Evolutionary conservation across 441 rosid genomes (phyloP), one percentile per base, ranked within the genome.

Genomic region (Corymbia calophylla): DNA sequence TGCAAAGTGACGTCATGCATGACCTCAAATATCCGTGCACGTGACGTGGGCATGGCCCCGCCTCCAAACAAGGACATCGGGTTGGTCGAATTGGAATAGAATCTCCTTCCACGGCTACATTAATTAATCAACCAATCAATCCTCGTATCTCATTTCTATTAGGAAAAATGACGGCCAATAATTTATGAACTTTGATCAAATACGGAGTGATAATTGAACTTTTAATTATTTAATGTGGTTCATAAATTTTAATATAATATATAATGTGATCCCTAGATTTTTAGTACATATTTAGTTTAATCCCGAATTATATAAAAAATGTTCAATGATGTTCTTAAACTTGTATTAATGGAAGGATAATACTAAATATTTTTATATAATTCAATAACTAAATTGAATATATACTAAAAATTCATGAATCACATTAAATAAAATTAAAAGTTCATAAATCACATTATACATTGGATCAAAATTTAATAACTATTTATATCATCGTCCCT

Each of bases 391-490:
- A 0, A 6, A 16, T 62, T 62, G 8, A 62, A 29, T 8, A 62
- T 29, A 16, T n/a, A 9, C n/a, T 53, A 0, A 53, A 53, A 53
- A 3, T 53, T 53, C 6, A 53, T 4, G 0, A 2, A 53, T 2
- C 15, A 14, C 14, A 53, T 53, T 53, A 12, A n/a, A n/a, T n/a
- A 39, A 53, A 53, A 53, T 53, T 53, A 0, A 53, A 53, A 53
- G 6, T 53, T 53, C 6, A 53, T 4, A 2, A 2, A 53, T 2
- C 15, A 14, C 14, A 53, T 53, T 53, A 12, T 0, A 29, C 0
- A 29, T 62, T 62, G 14, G 4, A 9, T 14, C 32, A 62, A 62
- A 62, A 8, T 62, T 62, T 1, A 29, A 2, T 17, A 29, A 62
- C 1, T 0, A 0, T 14, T 62, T 62, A 3, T 29, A 1, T 62